Evolutionary conservation across 23 red algal species (phyloP).

Genomic region (Chondrus crispus): DNA sequence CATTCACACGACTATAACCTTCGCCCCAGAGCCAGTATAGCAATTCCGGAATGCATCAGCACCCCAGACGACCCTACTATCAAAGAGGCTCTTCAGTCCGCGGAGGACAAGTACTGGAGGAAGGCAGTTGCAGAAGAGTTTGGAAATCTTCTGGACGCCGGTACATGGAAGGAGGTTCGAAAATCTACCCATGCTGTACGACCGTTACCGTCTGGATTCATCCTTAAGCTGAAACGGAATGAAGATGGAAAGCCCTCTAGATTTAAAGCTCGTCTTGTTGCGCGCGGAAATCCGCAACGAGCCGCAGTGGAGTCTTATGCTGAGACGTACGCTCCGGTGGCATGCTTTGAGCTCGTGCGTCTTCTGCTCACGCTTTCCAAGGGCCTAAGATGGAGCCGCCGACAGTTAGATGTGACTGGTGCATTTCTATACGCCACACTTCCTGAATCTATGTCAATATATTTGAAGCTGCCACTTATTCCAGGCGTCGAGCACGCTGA

Average conservation of each 20-base stretch:
- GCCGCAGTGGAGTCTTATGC: neutral
- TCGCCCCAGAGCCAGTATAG: neutral
- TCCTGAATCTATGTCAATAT: no score
- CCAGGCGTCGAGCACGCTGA: no score
- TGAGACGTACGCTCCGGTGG: neutral
- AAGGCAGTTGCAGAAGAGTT: conserved; percentile 37
- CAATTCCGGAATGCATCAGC: neutral
- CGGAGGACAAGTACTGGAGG: conserved; percentile 9
- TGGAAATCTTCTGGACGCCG: neutral
- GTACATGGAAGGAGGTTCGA: neutral
- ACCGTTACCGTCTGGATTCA: neutral
- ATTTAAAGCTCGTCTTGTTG: conserved; percentile 33
- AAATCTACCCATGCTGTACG: neutral
- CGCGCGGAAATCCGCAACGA: conserved; percentile 12
- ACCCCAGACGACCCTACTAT: conserved; percentile 1
- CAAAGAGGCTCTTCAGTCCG: neutral
- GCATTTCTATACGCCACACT: conserved; percentile 11
- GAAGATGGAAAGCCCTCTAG: neutral
- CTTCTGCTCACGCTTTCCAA: neutral
- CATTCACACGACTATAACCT: neutral
- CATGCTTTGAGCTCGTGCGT: neutral
- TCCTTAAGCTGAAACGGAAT: conserved; percentile 40
- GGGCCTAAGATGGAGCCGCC: neutral
- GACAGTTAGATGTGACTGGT: neutral
- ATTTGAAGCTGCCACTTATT: no score